Conservation (phyloP, 202 grass and related monocot species). For the Brachypodium distachyon region DNA sequence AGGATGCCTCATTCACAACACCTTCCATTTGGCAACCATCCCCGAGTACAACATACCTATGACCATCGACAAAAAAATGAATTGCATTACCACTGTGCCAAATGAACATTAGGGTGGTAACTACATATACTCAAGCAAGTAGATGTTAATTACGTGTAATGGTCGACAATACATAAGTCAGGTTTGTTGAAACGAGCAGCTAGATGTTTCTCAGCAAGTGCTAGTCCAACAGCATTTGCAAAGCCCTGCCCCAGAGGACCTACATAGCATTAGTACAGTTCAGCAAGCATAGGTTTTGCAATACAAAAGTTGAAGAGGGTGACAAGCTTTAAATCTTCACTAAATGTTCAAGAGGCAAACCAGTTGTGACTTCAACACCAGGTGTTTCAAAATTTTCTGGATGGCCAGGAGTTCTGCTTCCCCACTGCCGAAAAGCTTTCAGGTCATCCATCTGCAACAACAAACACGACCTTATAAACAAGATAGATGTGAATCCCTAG, state of each 20-base stretch:
- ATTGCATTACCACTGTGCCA: neutral
- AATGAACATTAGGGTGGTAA: neutral
- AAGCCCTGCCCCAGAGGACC: slow-evolving; percentile 70
- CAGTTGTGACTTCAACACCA: slow-evolving; percentile 68
- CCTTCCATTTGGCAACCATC: slow-evolving; percentile 86
- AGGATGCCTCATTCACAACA: slow-evolving; percentile 54
- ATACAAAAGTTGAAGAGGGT: neutral
- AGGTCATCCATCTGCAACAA: slow-evolving; percentile 58
- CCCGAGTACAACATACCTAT: slow-evolving; percentile 58
- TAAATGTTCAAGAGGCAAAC: slow-evolving; percentile 10
- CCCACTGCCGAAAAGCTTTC: slow-evolving; percentile 60
- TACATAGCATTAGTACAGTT: slow-evolving; percentile 18
- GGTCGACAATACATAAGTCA: slow-evolving; percentile 47
- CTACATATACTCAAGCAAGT: neutral
- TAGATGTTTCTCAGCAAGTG: slow-evolving; percentile 64
- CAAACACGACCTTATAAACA: neutral
- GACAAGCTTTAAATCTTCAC: neutral
- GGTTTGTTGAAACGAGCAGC: slow-evolving; percentile 73
- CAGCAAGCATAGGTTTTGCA: neutral
- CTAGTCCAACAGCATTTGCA: slow-evolving; percentile 68
- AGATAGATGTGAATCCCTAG: neutral
- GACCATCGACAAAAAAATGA: neutral
- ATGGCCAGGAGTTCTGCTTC: slow-evolving; percentile 69
- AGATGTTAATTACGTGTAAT: slow-evolving; percentile 49
- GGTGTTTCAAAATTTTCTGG: slow-evolving; percentile 75